Evolutionary conservation across 139 green algal species (phyloP), one percentile per base, ranked within the genome.

Genomic region (Chlorella sp.): DNA sequence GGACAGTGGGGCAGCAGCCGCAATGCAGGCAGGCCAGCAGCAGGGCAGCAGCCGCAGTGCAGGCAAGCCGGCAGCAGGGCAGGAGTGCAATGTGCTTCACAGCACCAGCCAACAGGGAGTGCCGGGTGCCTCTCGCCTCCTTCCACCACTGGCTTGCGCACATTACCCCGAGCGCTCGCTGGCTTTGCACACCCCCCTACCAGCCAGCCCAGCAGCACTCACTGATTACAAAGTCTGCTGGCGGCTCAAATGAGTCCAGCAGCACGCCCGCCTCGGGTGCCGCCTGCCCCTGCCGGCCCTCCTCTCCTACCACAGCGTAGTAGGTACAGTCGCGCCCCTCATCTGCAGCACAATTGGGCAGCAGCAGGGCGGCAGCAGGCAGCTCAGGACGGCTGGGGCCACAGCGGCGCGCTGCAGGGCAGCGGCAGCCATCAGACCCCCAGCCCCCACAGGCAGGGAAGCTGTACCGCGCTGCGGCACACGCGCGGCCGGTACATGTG

Each of bases 261-360:
- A 86, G 51, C 25, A 87, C 36, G 17, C 32, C 41, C n/a, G 23
- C 55, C 15, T 30, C 39, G 72, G 55, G 7, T 26, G 23, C 15
- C 41, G 16, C 25, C n/a, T 64, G 41, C 38, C 36, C 44, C 44
- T 51, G 44, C 44, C 9, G 44, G 44, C 44, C 44, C 44, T 9
- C 28, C 55, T 11, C 63, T 7, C 57, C 47, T 56, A 71, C 63
- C 70, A 94, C 79, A 1, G 82, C 78, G 81, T 96, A 98, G 82
- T 98, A 98, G 32, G 91, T 98, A 84, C 96, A 98, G 87, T 97
- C 91, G 6, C 95, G 89, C 2, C 91, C 89, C 55, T 86, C 79
- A 1, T 83, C 78, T 72, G 67, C 82, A 76, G 0, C 4, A 5
- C 9, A 25, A 28, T 0, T 65, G 18, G 23, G 47, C 28, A 68